Evolutionary conservation across 805 yeast species (phyloP).

Genomic region (Candida manassasensis): DNA sequence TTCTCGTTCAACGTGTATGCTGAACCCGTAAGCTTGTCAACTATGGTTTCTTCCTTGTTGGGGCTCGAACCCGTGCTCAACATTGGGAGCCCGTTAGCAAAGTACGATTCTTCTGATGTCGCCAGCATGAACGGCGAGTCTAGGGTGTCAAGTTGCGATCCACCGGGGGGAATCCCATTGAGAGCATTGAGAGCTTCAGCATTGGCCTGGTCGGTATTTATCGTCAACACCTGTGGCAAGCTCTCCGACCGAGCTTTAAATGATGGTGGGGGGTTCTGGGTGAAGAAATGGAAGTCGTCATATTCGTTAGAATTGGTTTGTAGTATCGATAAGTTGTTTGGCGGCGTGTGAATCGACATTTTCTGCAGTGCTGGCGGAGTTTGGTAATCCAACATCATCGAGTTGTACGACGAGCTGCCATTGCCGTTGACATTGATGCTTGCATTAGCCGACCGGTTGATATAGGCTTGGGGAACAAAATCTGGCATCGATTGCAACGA

Average conservation of each 20-base stretch:
- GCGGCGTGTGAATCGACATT: conserved; percentile 9
- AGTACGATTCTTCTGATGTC: conserved; percentile 32
- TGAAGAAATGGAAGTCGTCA: conserved; percentile 27
- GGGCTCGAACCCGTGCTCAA: conserved; percentile 4
- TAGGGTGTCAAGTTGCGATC: conserved; percentile 15
- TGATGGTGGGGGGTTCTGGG: conserved; percentile 12
- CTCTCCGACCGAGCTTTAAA: conserved; percentile 18
- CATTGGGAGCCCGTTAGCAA: conserved; percentile 16
- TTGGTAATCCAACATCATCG: conserved; percentile 23
- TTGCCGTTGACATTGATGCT: background rate
- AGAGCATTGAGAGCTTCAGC: conserved; percentile 20
- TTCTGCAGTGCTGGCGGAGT: conserved; percentile 4
- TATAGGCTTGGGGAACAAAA: conserved; percentile 38
- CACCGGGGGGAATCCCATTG: conserved; percentile 13
- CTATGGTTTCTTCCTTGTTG: conserved; percentile 4
- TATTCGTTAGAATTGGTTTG: conserved; percentile 15
- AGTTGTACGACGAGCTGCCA: too few species aligned
- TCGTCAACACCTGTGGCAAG: conserved; percentile 33
- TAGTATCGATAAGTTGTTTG: conserved; percentile 1
- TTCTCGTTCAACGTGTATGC: conserved; percentile 35
- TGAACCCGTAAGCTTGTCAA: conserved; percentile 2
- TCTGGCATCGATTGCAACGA: conserved; percentile 42
- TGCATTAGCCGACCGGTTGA: conserved; percentile 23
- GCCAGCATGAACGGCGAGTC: conserved; percentile 42
- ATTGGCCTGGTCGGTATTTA: conserved; percentile 33